Evolutionary conservation across 2,329 filamentous ascomycete genomes (phyloP).

Genomic region (Penicillium carneum): DNA sequence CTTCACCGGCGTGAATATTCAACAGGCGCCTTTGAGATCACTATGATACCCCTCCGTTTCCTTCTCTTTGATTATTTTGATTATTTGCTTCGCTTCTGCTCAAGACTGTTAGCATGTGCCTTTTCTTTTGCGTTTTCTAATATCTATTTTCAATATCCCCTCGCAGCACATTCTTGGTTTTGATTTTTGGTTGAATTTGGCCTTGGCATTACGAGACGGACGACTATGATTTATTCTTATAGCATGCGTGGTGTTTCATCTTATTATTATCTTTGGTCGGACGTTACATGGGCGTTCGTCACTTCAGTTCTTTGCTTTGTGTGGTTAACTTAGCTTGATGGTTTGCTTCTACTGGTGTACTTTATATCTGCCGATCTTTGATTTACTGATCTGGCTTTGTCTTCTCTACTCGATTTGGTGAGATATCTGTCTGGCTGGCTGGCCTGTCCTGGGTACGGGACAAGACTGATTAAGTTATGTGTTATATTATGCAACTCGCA

Average conservation of each 20-base stretch:
- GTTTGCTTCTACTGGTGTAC: constrained; percentile 1
- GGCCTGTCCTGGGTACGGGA: neutral
- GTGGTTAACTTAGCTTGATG: constrained; percentile 13
- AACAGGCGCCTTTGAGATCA: constrained; percentile 35
- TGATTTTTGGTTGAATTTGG: neutral
- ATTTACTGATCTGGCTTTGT: constrained; percentile 2
- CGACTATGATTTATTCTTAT: constrained; percentile 23
- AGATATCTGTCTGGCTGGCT: constrained; percentile 9
- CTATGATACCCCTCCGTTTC: constrained; percentile 44
- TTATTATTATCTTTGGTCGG: neutral
- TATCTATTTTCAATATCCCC: constrained; percentile 13
- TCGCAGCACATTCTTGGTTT: constrained; percentile 9
- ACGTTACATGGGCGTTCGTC: constrained; percentile 6
- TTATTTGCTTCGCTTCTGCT: neutral
- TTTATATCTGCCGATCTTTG: constrained; percentile 9
- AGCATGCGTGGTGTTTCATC: constrained; percentile 26
- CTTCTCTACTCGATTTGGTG: constrained; percentile 6
- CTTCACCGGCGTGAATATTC: constrained; percentile 28
- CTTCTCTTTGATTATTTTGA: constrained; percentile 11
- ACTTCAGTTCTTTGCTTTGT: constrained; percentile 18
- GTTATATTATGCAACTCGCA: neutral
- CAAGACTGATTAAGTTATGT: neutral
- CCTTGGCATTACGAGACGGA: constrained; percentile 18
- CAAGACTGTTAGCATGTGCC: constrained; percentile 6
- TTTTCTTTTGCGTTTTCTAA: neutral